Conservation (phyloP, 257 asterid genomes). For the Cinchona pubescens region DNA sequence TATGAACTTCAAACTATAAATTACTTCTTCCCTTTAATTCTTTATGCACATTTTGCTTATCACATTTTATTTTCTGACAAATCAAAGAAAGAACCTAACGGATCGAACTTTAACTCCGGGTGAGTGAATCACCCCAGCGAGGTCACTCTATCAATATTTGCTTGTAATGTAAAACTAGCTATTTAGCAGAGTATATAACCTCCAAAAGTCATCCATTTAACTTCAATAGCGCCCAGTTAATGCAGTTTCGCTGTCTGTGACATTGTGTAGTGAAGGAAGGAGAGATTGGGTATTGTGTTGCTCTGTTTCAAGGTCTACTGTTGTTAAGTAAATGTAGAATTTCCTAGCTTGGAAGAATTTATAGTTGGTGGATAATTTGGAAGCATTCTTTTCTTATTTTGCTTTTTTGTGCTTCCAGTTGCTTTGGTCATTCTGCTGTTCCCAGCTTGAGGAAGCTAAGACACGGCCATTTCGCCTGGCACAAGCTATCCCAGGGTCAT, state of each 20-base stretch:
- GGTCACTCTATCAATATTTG: too few species aligned
- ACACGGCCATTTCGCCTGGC: slow-evolving; percentile 53
- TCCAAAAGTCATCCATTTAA: background rate
- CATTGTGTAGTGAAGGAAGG: too few species aligned
- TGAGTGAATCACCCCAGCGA: too few species aligned
- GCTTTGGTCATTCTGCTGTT: slow-evolving; percentile 79
- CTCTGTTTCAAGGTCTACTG: background rate
- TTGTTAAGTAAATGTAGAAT: background rate
- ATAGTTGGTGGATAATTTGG: background rate
- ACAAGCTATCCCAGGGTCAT: slow-evolving; percentile 76
- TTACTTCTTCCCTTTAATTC: too few species aligned
- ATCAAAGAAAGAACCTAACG: too few species aligned
- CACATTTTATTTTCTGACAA: too few species aligned
- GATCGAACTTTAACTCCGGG: too few species aligned
- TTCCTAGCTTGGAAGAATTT: background rate
- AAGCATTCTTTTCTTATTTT: slow-evolving; percentile 6
- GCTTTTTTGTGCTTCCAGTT: slow-evolving; percentile 40
- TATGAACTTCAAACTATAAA: background rate
- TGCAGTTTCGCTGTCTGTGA: background rate
- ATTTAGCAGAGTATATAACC: background rate
- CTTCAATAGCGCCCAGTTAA: background rate
- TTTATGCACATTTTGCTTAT: background rate
- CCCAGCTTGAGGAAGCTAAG: slow-evolving; percentile 68
- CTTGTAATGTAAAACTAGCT: background rate
- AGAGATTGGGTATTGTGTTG: background rate